Percentiles rank a stretch among this genome's conserved stretches.
Conservation (phyloP, 352 stramenopile species). For the Phytophthora hibernalis region DNA sequence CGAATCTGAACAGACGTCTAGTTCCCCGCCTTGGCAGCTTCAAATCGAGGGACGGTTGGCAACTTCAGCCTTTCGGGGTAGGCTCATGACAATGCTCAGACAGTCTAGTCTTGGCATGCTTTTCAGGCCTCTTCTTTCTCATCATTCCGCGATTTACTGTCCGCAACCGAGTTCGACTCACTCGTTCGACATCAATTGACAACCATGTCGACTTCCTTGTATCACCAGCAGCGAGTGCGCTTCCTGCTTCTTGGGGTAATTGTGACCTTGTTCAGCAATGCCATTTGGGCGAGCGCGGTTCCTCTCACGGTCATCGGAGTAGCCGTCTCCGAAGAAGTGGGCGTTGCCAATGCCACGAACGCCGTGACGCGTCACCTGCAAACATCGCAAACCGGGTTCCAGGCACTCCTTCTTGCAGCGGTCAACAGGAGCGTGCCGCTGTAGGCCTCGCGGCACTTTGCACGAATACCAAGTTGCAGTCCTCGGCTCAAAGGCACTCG, state of each 20-base stretch:
- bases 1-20: slow-evolving; percentile 28
- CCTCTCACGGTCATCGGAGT: slow-evolving; percentile 11
- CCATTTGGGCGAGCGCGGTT: not conserved
- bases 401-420: slow-evolving; percentile 44
- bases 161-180: slow-evolving; percentile 6
- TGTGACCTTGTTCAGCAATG: slow-evolving; percentile 13
- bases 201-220: slow-evolving; percentile 16
- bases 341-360: slow-evolving; percentile 1
- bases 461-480: slow-evolving; percentile 45
- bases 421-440: slow-evolving; percentile 59
- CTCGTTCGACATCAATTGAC: slow-evolving; percentile 16
- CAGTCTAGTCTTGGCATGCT: no score
- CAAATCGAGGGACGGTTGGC: no score
- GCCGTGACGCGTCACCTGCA: slow-evolving; percentile 26
- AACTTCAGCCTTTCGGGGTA: not conserved
- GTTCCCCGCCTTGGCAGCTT: no score
- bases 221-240: slow-evolving; percentile 9
- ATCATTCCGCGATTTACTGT: slow-evolving; percentile 33
- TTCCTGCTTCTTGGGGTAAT: slow-evolving; percentile 22
- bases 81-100: no score
- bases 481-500: slow-evolving; percentile 36
- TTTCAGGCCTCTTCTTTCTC: slow-evolving; percentile 9
- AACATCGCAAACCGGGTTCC: slow-evolving; percentile 25
- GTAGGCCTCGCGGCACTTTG: slow-evolving; percentile 40
- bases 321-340: not conserved